Base-by-base conservation (phyloP, 1,284 basidiomycete genomes). In the Mrakiaceae sp. region DNA sequence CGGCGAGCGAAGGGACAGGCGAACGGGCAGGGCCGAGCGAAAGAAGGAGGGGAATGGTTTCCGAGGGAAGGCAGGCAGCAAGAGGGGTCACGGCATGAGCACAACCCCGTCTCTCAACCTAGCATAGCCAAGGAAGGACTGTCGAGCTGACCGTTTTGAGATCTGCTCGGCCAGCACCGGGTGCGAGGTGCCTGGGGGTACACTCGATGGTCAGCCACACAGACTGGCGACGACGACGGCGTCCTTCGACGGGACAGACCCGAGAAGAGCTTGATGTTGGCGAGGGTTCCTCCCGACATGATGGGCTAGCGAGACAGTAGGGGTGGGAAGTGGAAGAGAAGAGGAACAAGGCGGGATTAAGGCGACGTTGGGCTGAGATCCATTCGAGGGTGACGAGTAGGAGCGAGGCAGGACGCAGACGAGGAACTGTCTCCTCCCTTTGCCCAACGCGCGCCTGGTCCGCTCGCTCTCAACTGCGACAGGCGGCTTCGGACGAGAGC, bases 101-200 rank as follows among this genome's bases (percentile, higher is more conserved):
- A 9, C 9, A 9, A n/a, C 4, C 12, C n/a, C 27, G 14, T 5
- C 16, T 8, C 3, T 10, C 6, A 57, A 5, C 12, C 5, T n/a
- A 6, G 42, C 12, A 14, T 8, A 16, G 43, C 43, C 6, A 57
- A 11, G 27, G n/a, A 9, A 8, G 55, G n/a, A 5, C 27, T 6
- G 3, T 8, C 68, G 52, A 3, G 71, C 79, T 67, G 80, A 93
- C 88, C 94, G 85, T 81, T 89, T 85, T 68, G 94, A 90, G 73
- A 98, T 90, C 71, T 93, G 86, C 74, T 92, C 85, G 54, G 94
- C 95, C 69, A 98, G 83, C 78, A 96, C 91, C 64, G 93, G 92
- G 77, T 98, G 95, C 43, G 46, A 27, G 14, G 16, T 27, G 14
- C 44, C 16, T 6, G 12, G 46, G 50, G 52, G 39, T 47, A 47